These are phyloP conservation scores for Phyllachora maydis DNA, from an alignment of 2,329 filamentous ascomycete genomes.

Conservation along the genomic window DNA sequence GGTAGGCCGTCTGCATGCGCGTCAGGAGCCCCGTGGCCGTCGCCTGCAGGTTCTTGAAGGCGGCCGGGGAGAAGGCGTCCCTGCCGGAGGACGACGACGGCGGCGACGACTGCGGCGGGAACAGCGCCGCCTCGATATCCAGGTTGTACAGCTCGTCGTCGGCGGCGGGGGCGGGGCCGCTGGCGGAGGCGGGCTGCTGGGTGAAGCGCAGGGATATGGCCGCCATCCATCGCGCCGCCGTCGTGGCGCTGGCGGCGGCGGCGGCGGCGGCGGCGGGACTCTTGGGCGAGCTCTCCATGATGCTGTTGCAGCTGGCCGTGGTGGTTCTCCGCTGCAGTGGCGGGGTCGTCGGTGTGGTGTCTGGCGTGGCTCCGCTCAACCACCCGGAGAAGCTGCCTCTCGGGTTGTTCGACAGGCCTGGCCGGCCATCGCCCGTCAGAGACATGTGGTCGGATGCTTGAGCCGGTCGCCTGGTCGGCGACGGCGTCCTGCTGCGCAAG, in stretches of 20 bases:
- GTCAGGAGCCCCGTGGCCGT: conserved; percentile 33
- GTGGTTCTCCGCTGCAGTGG: conserved; percentile 6
- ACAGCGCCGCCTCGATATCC: conserved; percentile 32
- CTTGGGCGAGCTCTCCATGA: too few relatives aligned
- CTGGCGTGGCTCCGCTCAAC: conserved; percentile 11
- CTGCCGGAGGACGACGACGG: conserved; percentile 16
- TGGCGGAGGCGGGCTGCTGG: conserved; percentile 8
- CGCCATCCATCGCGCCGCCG: conserved; percentile 21
- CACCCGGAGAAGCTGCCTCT: conserved; percentile 11
- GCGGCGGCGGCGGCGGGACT: too few relatives aligned
- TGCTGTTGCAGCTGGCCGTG: conserved; percentile 11
- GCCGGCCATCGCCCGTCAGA: conserved; percentile 18
- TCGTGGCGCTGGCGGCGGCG: too few relatives aligned
- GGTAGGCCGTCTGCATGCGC: conserved; percentile 37
- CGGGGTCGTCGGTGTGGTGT: conserved; percentile 14
- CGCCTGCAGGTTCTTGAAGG: conserved; percentile 38
- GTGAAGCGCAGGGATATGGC: conserved; percentile 18
- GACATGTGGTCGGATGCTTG: conserved; percentile 14
- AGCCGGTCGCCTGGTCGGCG: conserved; percentile 8
- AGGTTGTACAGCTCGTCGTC: conserved; percentile 34
- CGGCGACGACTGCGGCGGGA: conserved; percentile 20
- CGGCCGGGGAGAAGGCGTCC: conserved; percentile 33
- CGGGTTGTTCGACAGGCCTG: conserved; percentile 7
- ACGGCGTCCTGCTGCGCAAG: conserved; percentile 10
- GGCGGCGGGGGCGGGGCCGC: conserved; percentile 8